Evolutionary conservation across 1,284 basidiomycete genomes (phyloP), one percentile per base, ranked within the genome.

Genomic region (Meira miltonrushii): DNA sequence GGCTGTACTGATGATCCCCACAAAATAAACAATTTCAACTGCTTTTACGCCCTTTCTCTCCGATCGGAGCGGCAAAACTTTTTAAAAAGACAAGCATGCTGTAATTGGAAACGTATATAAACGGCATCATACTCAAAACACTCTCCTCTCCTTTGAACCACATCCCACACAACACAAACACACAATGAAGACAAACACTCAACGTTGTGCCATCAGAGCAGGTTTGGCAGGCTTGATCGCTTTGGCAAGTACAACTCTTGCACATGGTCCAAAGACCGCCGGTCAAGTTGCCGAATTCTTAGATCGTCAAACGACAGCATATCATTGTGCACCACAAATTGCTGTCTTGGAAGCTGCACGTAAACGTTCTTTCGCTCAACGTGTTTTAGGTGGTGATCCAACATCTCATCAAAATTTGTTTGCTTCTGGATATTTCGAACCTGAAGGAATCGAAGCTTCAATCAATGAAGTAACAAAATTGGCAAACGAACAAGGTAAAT

Each of bases 271-370:
- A 50, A 69, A 73, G 58, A 71, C 74, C 17, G 66, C 69, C 23
- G 68, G 76, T 3, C 71, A 78, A 43, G 72, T 78, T 19, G 58
- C 67, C 54, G 64, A 65, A 46, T 76, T 71, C 64, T 62, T 71
- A 46, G 72, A 66, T 50, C 69, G 68, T 41, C 74, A 79, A 53
- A 67, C 72, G 39, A 65, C 72, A n/a, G 71, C 75, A n/a, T 79
- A 78, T 65, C 75, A 78, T 65, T 80, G 79, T 55, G 78, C 77
- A 6, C 79, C 79, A 23, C 69, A 73, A 47, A 73, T 80, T 43
- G 71, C 71, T n/a, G 76, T 75, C 28, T 75, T 78, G 65, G 69
- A 69, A 19, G 78, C 70, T 0, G 64, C 70, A 49, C 66, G 79
- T 33, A 78, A 77, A 64, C 64, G 60, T 19, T 64, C 71, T 19